Percentiles rank a stretch among this genome's conserved stretches.
These are phyloP conservation scores for Daldinia concentrica DNA, from an alignment of 495 filamentous ascomycete species.

Conservation along the genomic window DNA sequence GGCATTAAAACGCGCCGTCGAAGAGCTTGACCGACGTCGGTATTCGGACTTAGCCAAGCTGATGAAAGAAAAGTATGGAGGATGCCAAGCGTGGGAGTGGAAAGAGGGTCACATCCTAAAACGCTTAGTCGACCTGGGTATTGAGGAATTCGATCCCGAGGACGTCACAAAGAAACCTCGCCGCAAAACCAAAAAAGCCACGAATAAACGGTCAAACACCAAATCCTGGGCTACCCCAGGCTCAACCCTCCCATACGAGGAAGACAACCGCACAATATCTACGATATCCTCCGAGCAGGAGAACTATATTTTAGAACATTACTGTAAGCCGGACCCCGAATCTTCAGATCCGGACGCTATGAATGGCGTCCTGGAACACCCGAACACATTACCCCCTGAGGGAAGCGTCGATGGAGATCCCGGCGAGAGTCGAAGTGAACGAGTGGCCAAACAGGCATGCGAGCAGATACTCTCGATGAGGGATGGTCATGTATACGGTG, in stretches of 20 bases:
- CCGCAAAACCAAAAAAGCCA: slow-evolving; percentile 42
- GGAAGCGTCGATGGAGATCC: slow-evolving; percentile 35
- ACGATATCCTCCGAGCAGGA: slow-evolving; percentile 51
- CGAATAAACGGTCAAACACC: slow-evolving; percentile 26
- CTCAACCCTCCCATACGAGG: slow-evolving; percentile 42
- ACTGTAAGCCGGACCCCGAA: slow-evolving; percentile 46
- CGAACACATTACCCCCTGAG: slow-evolving; percentile 22
- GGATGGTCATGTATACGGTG: slow-evolving; percentile 28
- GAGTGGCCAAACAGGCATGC: slow-evolving; percentile 55
- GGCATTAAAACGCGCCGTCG: slow-evolving; percentile 36
- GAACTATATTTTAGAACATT: slow-evolving; percentile 53
- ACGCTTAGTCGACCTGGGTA: slow-evolving; percentile 43
- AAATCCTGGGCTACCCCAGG: slow-evolving; percentile 34
- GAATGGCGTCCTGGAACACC: slow-evolving; percentile 43
- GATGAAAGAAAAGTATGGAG: slow-evolving; percentile 48
- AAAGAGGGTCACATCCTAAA: slow-evolving; percentile 46
- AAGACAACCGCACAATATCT: slow-evolving; percentile 41
- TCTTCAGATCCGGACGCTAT: slow-evolving; percentile 27
- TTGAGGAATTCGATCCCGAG: slow-evolving; percentile 46
- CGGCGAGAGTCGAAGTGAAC: slow-evolving; percentile 49
- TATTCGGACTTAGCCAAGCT: slow-evolving; percentile 43
- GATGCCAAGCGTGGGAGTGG: slow-evolving; percentile 49
- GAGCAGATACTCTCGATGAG: slow-evolving; percentile 49
- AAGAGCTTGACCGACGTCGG: slow-evolving; percentile 43
- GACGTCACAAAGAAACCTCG: slow-evolving; percentile 43